phyloP scores from a whole-genome alignment of 2,329 filamentous ascomycete species.

The Penicillium sp. region DNA sequence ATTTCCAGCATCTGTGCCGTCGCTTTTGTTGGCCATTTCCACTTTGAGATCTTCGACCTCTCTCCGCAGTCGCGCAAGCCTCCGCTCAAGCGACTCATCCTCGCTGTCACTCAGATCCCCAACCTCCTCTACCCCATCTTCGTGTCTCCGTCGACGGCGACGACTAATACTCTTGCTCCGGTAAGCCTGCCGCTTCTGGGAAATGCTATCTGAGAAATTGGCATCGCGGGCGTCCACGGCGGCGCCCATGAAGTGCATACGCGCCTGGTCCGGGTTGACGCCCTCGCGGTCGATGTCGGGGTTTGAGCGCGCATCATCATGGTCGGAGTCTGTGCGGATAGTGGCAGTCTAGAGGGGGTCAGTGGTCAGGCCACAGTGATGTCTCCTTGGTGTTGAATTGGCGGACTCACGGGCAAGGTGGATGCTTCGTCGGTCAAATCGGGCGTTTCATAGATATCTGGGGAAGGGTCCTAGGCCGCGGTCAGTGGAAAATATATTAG shows the following conservation, averaged over 20 bases:
- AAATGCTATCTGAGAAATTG: constrained; percentile 87
- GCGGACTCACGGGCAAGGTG: constrained; percentile 67
- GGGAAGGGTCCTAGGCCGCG: constrained; percentile 70
- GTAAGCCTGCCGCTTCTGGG: constrained; percentile 79
- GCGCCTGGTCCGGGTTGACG: constrained; percentile 74
- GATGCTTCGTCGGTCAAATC: constrained; percentile 88
- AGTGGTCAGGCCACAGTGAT: constrained; percentile 31
- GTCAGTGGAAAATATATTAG: background rate
- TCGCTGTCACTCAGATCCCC: constrained; percentile 78
- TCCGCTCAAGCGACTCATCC: constrained; percentile 72
- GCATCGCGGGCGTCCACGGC: constrained; percentile 73
- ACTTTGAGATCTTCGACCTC: constrained; percentile 75
- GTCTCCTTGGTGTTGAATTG: background rate
- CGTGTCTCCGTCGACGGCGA: constrained; percentile 56
- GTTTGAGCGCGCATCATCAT: constrained; percentile 53
- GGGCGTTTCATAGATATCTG: constrained; percentile 95
- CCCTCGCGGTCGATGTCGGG: constrained; percentile 72
- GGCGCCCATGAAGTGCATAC: constrained; percentile 72
- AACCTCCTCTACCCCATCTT: constrained; percentile 56
- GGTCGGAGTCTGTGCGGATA: constrained; percentile 57
- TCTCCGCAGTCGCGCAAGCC: constrained; percentile 75
- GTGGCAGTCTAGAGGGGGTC: constrained; percentile 52
- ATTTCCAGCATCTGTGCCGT: constrained; percentile 50
- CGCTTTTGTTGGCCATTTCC: constrained; percentile 42
- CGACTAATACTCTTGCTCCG: constrained; percentile 58